These are phyloP conservation scores for Ustilago loliicola DNA, from an alignment of 1,284 basidiomycete species.

Conservation along the genomic window DNA sequence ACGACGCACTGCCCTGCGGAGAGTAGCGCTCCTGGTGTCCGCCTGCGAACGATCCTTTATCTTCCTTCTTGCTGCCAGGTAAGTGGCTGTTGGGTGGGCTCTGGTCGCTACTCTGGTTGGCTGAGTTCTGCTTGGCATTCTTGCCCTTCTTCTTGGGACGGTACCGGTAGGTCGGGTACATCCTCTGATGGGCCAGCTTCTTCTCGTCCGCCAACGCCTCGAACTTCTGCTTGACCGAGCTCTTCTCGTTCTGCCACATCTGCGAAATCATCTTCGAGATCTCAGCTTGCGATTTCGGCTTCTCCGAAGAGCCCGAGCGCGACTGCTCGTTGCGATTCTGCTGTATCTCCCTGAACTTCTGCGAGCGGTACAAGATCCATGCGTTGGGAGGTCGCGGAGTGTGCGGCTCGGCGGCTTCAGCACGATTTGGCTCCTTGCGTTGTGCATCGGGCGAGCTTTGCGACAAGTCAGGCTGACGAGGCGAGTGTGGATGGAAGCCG, in stretches of 20 bases:
- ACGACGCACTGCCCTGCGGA: slow-evolving; percentile 10
- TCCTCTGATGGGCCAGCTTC: slow-evolving; percentile 74
- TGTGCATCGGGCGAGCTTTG: slow-evolving; percentile 14
- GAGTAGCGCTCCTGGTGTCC: slow-evolving; percentile 20
- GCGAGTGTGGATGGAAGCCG: slow-evolving; percentile 12
- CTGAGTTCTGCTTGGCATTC: slow-evolving; percentile 15
- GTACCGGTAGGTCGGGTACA: slow-evolving; percentile 52
- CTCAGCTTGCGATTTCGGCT: slow-evolving; percentile 77
- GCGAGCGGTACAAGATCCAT: slow-evolving; percentile 90
- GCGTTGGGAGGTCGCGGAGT: slow-evolving; percentile 85
- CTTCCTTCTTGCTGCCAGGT: slow-evolving; percentile 9
- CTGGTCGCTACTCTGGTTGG: neutral
- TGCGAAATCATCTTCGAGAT: slow-evolving; percentile 80
- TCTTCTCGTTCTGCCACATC: slow-evolving; percentile 79
- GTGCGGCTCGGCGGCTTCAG: slow-evolving; percentile 61
- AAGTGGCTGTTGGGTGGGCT: neutral
- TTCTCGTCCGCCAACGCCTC: slow-evolving; percentile 79
- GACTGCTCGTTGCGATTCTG: slow-evolving; percentile 70
- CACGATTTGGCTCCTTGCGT: slow-evolving; percentile 5
- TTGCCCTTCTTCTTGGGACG: slow-evolving; percentile 48
- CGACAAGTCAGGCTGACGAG: slow-evolving; percentile 9
- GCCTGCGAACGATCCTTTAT: neutral
- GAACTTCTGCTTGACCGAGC: slow-evolving; percentile 76
- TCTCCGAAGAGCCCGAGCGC: slow-evolving; percentile 67
- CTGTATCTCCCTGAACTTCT: slow-evolving; percentile 74